These are phyloP conservation scores for Rhynchosporium secalis DNA, from an alignment of 2,329 filamentous ascomycete genomes.

Conservation along the genomic window DNA sequence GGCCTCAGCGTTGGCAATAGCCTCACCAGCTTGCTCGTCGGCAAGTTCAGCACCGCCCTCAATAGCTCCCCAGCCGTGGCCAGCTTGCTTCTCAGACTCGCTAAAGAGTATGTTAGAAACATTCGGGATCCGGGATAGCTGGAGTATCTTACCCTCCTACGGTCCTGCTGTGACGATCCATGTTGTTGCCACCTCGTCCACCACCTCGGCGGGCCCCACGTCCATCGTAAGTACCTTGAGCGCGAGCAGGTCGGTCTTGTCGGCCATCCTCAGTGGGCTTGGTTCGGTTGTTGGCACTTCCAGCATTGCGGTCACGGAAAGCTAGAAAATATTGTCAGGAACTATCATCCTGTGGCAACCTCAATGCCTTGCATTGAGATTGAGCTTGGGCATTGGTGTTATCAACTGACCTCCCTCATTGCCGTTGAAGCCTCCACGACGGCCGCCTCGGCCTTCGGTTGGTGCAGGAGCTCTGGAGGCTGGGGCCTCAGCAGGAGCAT, in stretches of 20 bases:
- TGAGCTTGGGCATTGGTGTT: background rate
- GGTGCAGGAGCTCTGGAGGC: constrained; percentile 38
- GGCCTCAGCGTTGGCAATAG: constrained; percentile 82
- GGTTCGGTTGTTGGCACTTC: constrained; percentile 77
- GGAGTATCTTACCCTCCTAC: constrained; percentile 36
- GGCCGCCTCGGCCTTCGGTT: constrained; percentile 33
- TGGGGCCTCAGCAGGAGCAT: constrained; percentile 74
- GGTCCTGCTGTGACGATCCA: constrained; percentile 42
- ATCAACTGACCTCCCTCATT: constrained; percentile 81
- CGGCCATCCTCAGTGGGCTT: constrained; percentile 72
- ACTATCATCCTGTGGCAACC: background rate
- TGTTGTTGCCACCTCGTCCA: constrained; percentile 37
- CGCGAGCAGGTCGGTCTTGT: constrained; percentile 49
- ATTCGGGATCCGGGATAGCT: background rate
- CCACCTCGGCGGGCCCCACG: constrained; percentile 48
- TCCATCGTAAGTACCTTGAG: constrained; percentile 61
- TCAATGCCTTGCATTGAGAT: background rate
- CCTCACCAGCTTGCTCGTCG: constrained; percentile 89
- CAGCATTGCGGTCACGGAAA: constrained; percentile 85
- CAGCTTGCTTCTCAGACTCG: constrained; percentile 82
- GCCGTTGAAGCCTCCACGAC: constrained; percentile 62
- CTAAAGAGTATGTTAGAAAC: constrained; percentile 45
- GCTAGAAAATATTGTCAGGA: constrained; percentile 50
- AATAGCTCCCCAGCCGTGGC: constrained; percentile 83
- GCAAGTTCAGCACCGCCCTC: constrained; percentile 82